Percentiles rank a stretch among this genome's conserved stretches.
These are phyloP conservation scores for Fusarium paranaense DNA, from an alignment of 2,329 filamentous ascomycete species.

Conservation along the genomic window DNA sequence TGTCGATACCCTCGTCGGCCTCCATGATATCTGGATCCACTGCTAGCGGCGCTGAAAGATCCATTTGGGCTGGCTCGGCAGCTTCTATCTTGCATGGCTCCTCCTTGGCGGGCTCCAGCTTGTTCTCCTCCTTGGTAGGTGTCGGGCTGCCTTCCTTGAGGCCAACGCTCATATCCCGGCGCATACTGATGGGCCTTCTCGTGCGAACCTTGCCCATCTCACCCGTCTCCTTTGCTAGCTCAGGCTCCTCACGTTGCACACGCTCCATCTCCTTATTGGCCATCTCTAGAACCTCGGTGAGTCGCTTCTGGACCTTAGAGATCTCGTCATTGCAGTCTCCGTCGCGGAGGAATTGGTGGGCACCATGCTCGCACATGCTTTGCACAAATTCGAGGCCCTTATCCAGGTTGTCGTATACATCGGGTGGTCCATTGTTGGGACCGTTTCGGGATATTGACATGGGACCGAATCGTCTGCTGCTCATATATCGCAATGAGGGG, in stretches of 20 bases:
- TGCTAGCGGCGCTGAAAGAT: slow-evolving; percentile 45
- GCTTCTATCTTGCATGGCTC: slow-evolving; percentile 42
- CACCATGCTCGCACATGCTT: slow-evolving; percentile 84
- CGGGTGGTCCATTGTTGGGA: slow-evolving; percentile 46
- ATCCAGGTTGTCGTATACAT: slow-evolving; percentile 80
- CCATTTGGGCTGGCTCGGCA: slow-evolving; percentile 28
- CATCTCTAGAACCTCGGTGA: slow-evolving; percentile 71
- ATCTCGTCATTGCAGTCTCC: slow-evolving; percentile 87
- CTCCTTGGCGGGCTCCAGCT: slow-evolving; percentile 40
- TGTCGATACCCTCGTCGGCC: slow-evolving; percentile 57
- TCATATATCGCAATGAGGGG: slow-evolving; percentile 56
- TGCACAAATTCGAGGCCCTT: slow-evolving; percentile 84
- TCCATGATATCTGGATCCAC: slow-evolving; percentile 50
- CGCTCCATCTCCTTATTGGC: slow-evolving; percentile 71
- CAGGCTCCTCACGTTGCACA: slow-evolving; percentile 64
- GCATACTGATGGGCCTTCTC: slow-evolving; percentile 65
- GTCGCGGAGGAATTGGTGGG: slow-evolving; percentile 89
- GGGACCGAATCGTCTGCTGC: slow-evolving; percentile 49
- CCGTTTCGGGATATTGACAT: slow-evolving; percentile 45
- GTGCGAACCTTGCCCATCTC: slow-evolving; percentile 59
- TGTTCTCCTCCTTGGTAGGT: slow-evolving; percentile 41
- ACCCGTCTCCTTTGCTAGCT: slow-evolving; percentile 52
- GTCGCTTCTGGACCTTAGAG: slow-evolving; percentile 72
- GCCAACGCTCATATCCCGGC: slow-evolving; percentile 55
- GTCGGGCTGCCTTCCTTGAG: slow-evolving; percentile 43